These are phyloP conservation scores for Diaporthe sp. DNA, from an alignment of 2,329 filamentous ascomycete species.

Conservation along the genomic window DNA sequence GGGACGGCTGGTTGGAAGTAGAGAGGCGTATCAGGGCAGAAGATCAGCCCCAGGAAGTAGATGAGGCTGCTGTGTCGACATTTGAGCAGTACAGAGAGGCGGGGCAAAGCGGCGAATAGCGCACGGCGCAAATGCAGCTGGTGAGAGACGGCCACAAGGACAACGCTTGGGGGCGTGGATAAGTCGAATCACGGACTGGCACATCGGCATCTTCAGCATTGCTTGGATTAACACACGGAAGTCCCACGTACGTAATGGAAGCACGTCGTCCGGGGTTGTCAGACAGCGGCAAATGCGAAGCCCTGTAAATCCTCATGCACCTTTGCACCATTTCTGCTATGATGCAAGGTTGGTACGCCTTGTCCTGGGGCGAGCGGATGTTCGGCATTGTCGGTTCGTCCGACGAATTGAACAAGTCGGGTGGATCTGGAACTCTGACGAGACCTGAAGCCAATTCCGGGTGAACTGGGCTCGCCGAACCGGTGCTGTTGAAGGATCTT, in stretches of 20 bases:
- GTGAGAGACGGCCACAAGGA: not conserved
- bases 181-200: not conserved
- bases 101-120: slow-evolving; percentile 51
- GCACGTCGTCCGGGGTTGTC: not conserved
- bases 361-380: not conserved
- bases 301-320: not conserved
- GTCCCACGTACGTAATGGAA: not conserved
- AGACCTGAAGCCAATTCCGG: too few relatives aligned
- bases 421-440: not conserved
- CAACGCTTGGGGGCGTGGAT: not conserved
- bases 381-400: not conserved
- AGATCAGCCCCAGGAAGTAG: slow-evolving; percentile 52
- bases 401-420: not conserved
- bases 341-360: not conserved
- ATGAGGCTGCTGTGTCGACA: slow-evolving; percentile 35
- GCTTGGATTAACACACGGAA: not conserved
- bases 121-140: too few relatives aligned
- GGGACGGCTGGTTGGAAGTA: slow-evolving; percentile 78
- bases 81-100: slow-evolving; percentile 51
- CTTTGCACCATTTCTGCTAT: not conserved
- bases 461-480: not conserved
- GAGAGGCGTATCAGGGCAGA: slow-evolving; percentile 78
- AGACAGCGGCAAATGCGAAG: not conserved
- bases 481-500: slow-evolving; percentile 41
- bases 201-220: not conserved